These are phyloP conservation scores for Penicillium coffeae DNA, from an alignment of 495 filamentous ascomycete genomes.

Conservation along the genomic window DNA sequence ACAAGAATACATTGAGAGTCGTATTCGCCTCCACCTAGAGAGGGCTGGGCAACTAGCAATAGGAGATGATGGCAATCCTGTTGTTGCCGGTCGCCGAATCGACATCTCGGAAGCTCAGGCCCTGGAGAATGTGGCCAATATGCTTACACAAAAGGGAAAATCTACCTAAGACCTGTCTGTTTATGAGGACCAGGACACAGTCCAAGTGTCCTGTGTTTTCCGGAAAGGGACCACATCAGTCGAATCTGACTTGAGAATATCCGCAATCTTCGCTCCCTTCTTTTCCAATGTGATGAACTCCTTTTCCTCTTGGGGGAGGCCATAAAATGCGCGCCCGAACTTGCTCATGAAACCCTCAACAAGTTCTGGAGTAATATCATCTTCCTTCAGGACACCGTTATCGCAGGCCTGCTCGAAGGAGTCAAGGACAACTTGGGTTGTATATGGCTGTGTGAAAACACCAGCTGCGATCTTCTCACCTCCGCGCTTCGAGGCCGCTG, in stretches of 20 bases:
- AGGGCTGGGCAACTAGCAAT: conserved; percentile 40
- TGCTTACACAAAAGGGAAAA: conserved; percentile 35
- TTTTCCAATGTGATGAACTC: conserved; percentile 61
- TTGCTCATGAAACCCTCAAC: conserved; percentile 72
- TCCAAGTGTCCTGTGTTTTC: conserved; percentile 64
- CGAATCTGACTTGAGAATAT: conserved; percentile 46
- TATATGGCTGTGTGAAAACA: conserved; percentile 87
- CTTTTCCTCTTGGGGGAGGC: conserved; percentile 41
- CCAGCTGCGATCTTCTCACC: conserved; percentile 69
- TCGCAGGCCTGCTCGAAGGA: conserved; percentile 68
- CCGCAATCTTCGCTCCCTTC: conserved; percentile 53
- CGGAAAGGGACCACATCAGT: conserved; percentile 70
- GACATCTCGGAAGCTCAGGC: conserved; percentile 44
- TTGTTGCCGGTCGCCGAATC: conserved; percentile 40
- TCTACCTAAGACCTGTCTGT: conserved; percentile 8
- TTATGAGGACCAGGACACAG: conserved; percentile 42
- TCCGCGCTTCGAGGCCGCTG: conserved; percentile 64
- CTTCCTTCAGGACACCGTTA: conserved; percentile 59
- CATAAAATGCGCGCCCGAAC: conserved; percentile 75
- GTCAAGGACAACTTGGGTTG: conserved; percentile 68
- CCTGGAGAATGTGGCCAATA: conserved; percentile 40
- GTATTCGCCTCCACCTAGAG: conserved; percentile 49
- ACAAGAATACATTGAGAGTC: conserved; percentile 71
- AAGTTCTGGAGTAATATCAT: conserved; percentile 65
- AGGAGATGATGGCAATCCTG: conserved; percentile 33